phyloP scores from a whole-genome alignment of 2,329 filamentous ascomycete species.

The Microcyclospora pomicola region DNA sequence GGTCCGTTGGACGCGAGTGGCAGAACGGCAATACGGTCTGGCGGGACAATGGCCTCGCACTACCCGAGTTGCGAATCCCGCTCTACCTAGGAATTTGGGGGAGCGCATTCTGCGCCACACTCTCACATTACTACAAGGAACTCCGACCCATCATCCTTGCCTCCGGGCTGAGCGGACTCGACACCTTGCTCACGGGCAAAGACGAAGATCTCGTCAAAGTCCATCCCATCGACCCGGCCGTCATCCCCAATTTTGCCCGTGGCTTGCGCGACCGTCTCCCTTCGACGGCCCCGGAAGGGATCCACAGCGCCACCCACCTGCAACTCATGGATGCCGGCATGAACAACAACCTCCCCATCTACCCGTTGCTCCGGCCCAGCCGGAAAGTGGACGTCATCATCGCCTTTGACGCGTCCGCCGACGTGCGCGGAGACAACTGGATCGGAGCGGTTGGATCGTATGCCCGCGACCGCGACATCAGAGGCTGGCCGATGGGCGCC shows the following conservation, averaged over 20 bases:
- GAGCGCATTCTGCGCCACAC: constrained; percentile 86
- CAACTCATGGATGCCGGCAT: constrained; percentile 86
- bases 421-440: constrained; percentile 92
- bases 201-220: constrained; percentile 80
- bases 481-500: constrained; percentile 88
- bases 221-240: constrained; percentile 85
- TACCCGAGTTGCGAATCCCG: constrained; percentile 74
- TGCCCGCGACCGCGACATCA: constrained; percentile 74
- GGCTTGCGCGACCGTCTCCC: constrained; percentile 67
- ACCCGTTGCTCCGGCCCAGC: constrained; percentile 78
- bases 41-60: constrained; percentile 49
- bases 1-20: constrained; percentile 79
- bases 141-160: constrained; percentile 68
- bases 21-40: constrained; percentile 53
- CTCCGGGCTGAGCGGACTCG: constrained; percentile 58
- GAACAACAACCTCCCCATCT: constrained; percentile 96
- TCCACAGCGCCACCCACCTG: constrained; percentile 54
- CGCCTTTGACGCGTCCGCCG: constrained; percentile 87
- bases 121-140: constrained; percentile 93
- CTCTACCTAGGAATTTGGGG: constrained; percentile 90
- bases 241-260: constrained; percentile 77
- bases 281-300: constrained; percentile 60
- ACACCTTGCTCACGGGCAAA: constrained; percentile 68
- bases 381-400: constrained; percentile 80
- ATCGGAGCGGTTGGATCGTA: constrained; percentile 89